Evolutionary conservation across 768 basidiomycete species (phyloP).

Genomic region (Rhizopogon sp.): DNA sequence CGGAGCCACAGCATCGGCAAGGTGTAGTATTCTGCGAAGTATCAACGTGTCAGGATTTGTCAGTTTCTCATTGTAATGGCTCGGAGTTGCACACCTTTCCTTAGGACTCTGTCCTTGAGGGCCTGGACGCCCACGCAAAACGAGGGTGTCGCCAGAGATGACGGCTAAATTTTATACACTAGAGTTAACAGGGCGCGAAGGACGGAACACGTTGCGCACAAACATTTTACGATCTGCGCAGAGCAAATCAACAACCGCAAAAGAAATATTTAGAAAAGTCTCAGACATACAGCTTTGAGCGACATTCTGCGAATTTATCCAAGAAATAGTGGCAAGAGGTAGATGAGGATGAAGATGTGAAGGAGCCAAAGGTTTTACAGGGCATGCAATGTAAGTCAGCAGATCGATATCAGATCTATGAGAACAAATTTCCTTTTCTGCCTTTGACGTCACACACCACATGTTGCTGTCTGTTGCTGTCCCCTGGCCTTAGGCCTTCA

Average conservation of each 20-base stretch:
- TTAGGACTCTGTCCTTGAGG: constrained; percentile 86
- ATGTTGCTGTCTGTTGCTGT: background rate
- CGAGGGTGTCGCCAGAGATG: constrained; percentile 85
- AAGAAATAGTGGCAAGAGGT: constrained; percentile 3
- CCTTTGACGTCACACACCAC: background rate
- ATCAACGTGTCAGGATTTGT: constrained; percentile 8
- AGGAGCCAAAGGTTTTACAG: background rate
- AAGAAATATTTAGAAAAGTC: background rate
- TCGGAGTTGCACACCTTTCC: constrained; percentile 57
- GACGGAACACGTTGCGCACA: constrained; percentile 9
- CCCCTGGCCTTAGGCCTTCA: too few species aligned
- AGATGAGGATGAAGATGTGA: background rate
- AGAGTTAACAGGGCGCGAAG: constrained; percentile 14
- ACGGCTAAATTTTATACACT: constrained; percentile 52
- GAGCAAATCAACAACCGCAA: background rate
- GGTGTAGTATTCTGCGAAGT: constrained; percentile 70
- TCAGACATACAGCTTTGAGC: constrained; percentile 65
- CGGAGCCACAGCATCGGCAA: constrained; percentile 84
- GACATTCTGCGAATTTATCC: constrained; percentile 43
- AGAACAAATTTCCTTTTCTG: constrained; percentile 5
- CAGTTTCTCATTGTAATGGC: constrained; percentile 4
- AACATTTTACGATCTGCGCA: constrained; percentile 58
- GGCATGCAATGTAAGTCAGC: background rate
- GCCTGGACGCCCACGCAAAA: constrained; percentile 72
- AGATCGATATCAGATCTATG: constrained; percentile 1